These are phyloP conservation scores for Ramaria sp. DNA, from an alignment of 768 basidiomycete species.

Conservation along the genomic window DNA sequence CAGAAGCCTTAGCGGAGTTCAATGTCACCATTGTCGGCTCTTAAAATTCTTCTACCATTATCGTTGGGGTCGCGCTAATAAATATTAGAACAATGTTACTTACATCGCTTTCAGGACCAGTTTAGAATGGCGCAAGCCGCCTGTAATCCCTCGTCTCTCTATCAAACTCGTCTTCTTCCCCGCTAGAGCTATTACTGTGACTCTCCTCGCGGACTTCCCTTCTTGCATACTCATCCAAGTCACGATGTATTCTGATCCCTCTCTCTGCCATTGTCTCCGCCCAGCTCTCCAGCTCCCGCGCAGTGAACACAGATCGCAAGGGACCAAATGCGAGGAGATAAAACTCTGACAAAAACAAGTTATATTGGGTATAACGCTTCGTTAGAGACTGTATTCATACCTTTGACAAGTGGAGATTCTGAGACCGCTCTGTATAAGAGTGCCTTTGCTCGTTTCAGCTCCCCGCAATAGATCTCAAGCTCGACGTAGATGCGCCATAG, in stretches of 20 bases:
- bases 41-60: not conserved
- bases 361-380: no score
- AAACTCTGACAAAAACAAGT: no score
- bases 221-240: slow-evolving; percentile 37
- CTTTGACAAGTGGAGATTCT: slow-evolving; percentile 70
- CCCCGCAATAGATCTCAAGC: slow-evolving; percentile 58
- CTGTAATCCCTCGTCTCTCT: slow-evolving; percentile 45
- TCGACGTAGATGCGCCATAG: slow-evolving; percentile 69
- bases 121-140: slow-evolving; percentile 52
- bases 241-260: slow-evolving; percentile 50
- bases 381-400: slow-evolving; percentile 24
- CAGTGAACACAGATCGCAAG: slow-evolving; percentile 50
- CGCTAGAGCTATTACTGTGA: slow-evolving; percentile 17
- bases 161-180: slow-evolving; percentile 44
- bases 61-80: not conserved
- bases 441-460: slow-evolving; percentile 53
- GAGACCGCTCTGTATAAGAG: slow-evolving; percentile 62
- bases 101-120: not conserved
- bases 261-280: slow-evolving; percentile 72
- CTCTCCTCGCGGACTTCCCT: slow-evolving; percentile 18
- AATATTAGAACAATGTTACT: not conserved
- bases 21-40: slow-evolving; percentile 1
- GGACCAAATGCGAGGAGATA: slow-evolving; percentile 68
- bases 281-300: slow-evolving; percentile 46
- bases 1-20: slow-evolving; percentile 1